Evolutionary conservation across 495 filamentous ascomycete genomes (phyloP), one percentile per base, ranked within the genome.

Genomic region (Aspergillus wentii): DNA sequence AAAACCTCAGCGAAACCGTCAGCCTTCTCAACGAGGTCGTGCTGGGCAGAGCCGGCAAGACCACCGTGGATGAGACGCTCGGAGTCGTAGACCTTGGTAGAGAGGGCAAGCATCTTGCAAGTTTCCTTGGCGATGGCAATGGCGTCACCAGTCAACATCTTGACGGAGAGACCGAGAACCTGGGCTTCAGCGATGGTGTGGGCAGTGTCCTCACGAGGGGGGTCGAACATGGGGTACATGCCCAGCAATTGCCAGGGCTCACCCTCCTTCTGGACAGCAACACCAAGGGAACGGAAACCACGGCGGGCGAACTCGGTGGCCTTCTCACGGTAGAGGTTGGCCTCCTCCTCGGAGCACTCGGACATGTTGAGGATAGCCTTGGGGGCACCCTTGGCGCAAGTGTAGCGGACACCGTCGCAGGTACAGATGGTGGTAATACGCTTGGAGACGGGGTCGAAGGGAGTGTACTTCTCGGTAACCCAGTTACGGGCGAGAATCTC

Each of bases 201-300:
- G 49, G 82, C 82, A 48, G 82, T 86, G 56, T 86, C 81, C 52
- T 86, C 81, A 74, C 82, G 79, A 39, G 82, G 82, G 54, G 82
- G 82, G 51, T 86, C 82, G 61, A 86, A 86, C 80, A 86, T 83
- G 57, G 81, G 79, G 64, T 85, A 74, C 75, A 86, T 82, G 58
- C 82, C 81, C 46, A 84, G 74, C 35, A 86, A 62, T 56, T 82
- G 71, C 82, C 81, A 82, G 38, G 71, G 69, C 59, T 75, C 75
- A 54, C 79, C 71, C 57, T 78, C 76, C 66, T 79, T 78, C 69
- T 78, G 74, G 56, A 78, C 72, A 42, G 82, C 82, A 51, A 87
- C 82, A 74, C 82, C 82, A 40, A 87, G 78, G 44, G 82, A 85
- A 65, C 82, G 80, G 80, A 87, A 87, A 73, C 82, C 82, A 79